These are phyloP conservation scores for Cladophialophora psammophila DNA, from an alignment of 2,329 filamentous ascomycete genomes.

Conservation along the genomic window DNA sequence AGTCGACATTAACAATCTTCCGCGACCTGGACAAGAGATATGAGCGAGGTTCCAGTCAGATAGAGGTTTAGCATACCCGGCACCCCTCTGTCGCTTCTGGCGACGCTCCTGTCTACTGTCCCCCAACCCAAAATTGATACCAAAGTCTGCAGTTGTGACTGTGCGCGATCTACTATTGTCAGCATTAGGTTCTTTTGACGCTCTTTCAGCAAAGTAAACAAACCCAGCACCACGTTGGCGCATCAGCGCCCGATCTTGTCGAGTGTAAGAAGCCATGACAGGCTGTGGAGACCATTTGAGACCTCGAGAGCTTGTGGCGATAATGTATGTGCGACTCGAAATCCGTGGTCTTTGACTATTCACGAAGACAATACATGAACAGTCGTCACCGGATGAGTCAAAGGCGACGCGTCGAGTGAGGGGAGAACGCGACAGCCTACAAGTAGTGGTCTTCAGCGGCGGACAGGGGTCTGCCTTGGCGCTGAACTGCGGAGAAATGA, in stretches of 20 bases:
- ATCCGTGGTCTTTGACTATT: neutral
- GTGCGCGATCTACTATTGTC: constrained; percentile 24
- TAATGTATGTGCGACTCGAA: neutral
- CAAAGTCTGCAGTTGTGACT: constrained; percentile 34
- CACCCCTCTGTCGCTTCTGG: constrained; percentile 30
- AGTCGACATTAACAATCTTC: constrained; percentile 57
- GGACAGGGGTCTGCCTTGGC: constrained; percentile 12
- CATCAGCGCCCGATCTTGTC: constrained; percentile 63
- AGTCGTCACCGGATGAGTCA: too few relatives aligned
- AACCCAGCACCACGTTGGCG: constrained; percentile 66
- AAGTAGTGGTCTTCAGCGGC: too few relatives aligned
- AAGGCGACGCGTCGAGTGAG: constrained; percentile 14
- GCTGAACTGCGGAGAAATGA: constrained; percentile 4
- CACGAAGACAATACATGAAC: neutral
- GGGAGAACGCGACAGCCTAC: neutral
- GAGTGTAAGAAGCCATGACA: constrained; percentile 37
- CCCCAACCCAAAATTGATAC: constrained; percentile 32
- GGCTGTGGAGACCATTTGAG: neutral
- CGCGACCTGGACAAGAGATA: constrained; percentile 49
- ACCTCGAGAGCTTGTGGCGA: neutral
- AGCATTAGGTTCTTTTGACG: constrained; percentile 17
- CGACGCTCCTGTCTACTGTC: constrained; percentile 27
- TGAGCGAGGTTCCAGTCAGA: constrained; percentile 39
- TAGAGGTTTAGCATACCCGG: constrained; percentile 23
- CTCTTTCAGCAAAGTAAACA: constrained; percentile 41